Evolutionary conservation across 2,329 filamentous ascomycete species (phyloP).

Genomic region (Lasiodiplodia citricola): DNA sequence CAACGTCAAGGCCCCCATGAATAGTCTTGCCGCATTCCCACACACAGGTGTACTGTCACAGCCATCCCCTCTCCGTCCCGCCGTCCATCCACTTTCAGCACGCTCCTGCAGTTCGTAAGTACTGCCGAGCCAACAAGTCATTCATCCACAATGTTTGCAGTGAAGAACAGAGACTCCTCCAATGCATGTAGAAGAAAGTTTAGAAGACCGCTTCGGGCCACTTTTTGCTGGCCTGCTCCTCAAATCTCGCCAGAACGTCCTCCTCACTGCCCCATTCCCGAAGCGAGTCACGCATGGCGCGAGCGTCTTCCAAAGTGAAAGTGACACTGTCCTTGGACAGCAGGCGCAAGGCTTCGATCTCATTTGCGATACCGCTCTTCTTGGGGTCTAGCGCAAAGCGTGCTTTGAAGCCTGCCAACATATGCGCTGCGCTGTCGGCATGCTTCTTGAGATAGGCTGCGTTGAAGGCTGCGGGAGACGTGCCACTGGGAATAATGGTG

Average conservation of each 20-base stretch:
- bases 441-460: constrained; percentile 68
- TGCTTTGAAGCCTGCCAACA: constrained; percentile 67
- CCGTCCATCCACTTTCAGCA: not conserved
- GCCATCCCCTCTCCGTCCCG: not conserved
- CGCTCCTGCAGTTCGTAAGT: not conserved
- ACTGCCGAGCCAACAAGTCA: not conserved
- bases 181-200: not conserved
- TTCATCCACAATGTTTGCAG: not conserved
- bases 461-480: constrained; percentile 68
- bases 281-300: constrained; percentile 59
- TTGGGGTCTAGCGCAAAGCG: constrained; percentile 66
- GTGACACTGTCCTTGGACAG: constrained; percentile 55
- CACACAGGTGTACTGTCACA: not conserved
- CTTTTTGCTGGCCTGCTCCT: constrained; percentile 43
- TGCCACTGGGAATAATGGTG: constrained; percentile 60
- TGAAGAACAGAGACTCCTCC: not conserved
- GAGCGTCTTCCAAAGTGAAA: constrained; percentile 62
- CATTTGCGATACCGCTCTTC: constrained; percentile 49
- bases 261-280: constrained; percentile 57
- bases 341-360: constrained; percentile 44
- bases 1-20: not conserved
- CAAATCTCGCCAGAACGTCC: constrained; percentile 57
- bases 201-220: constrained; percentile 44
- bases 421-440: constrained; percentile 65
- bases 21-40: not conserved